Evolutionary conservation across 495 filamentous ascomycete species (phyloP).

Genomic region (Penicillium maclennaniae): DNA sequence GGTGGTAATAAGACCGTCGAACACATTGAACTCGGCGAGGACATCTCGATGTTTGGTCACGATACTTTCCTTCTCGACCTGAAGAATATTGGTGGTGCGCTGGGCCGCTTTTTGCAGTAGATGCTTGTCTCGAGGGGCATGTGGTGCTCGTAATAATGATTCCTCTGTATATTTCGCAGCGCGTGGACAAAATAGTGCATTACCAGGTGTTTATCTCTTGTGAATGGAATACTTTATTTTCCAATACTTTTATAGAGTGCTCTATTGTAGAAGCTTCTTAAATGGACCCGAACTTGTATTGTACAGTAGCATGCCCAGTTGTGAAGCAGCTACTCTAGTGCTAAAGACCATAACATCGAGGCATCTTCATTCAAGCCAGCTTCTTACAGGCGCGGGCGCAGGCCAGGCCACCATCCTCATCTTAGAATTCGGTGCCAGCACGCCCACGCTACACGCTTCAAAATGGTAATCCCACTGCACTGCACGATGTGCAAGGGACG

Average conservation of each 20-base stretch:
- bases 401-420: too few species aligned
- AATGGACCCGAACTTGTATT: too few species aligned
- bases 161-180: conserved; percentile 13
- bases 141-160: background rate
- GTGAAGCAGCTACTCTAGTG: too few species aligned
- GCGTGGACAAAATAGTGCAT: conserved; percentile 16
- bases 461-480: too few species aligned
- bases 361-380: too few species aligned
- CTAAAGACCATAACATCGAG: too few species aligned
- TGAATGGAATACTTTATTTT: conserved; percentile 1
- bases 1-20: conserved; percentile 74
- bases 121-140: background rate
- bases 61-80: conserved; percentile 95
- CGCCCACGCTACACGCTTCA: too few species aligned
- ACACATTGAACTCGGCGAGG: conserved; percentile 88
- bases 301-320: too few species aligned
- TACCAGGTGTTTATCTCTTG: conserved; percentile 13
- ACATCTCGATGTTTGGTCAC: conserved; percentile 89
- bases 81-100: conserved; percentile 79
- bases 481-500: too few species aligned
- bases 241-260: background rate
- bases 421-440: too few species aligned
- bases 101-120: conserved; percentile 68
- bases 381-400: too few species aligned
- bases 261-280: background rate